These are phyloP conservation scores for Tuber magnatum DNA, from an alignment of 495 filamentous ascomycete species.

Conservation along the genomic window DNA sequence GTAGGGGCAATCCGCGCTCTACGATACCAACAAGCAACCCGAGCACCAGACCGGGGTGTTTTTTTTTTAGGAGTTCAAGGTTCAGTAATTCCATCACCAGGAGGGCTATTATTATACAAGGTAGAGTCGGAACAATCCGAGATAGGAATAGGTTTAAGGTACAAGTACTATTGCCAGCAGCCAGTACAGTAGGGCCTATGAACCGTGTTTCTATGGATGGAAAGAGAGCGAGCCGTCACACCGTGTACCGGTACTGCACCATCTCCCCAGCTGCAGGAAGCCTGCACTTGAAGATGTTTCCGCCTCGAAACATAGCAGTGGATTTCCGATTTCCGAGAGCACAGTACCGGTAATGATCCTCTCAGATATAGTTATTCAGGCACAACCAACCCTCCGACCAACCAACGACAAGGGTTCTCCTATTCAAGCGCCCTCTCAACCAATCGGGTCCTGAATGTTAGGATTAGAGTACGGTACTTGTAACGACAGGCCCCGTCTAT, in stretches of 20 bases:
- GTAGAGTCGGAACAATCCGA: neutral
- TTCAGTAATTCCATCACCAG: neutral
- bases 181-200: neutral
- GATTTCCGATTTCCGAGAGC: neutral
- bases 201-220: neutral
- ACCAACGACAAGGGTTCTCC: neutral
- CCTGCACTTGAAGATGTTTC: neutral
- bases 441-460: neutral
- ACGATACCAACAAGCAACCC: neutral
- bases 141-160: neutral
- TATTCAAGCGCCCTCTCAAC: neutral
- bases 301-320: neutral
- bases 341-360: neutral
- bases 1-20: neutral
- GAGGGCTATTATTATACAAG: neutral
- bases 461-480: neutral
- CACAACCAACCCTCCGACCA: neutral
- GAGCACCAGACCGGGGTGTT: neutral
- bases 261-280: neutral
- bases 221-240: neutral
- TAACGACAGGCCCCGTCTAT: conserved; percentile 11
- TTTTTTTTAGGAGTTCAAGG: neutral
- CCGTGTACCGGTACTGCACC: too few species aligned
- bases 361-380: neutral
- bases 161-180: neutral